Percentiles rank a stretch among this genome's conserved stretches.
Conservation (phyloP, 208 protist species). For the Leptomonas seymouri region DNA sequence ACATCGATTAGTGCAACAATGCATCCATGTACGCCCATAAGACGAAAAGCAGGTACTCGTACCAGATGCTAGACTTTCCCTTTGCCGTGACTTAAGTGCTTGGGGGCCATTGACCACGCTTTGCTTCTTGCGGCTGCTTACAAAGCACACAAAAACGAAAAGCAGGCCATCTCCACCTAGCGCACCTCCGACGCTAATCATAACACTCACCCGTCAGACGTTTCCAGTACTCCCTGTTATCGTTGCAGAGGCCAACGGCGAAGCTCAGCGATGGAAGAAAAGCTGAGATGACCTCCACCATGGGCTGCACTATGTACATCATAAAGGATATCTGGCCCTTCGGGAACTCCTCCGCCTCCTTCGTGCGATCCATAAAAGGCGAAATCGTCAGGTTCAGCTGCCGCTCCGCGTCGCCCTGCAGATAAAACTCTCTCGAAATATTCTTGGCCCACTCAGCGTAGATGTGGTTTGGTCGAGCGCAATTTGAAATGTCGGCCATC, state of each 20-base stretch:
- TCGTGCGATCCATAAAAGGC: conserved; percentile 93
- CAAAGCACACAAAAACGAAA: too few relatives aligned
- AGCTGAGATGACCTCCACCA: conserved; percentile 85
- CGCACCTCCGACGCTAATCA: neutral
- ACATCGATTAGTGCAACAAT: too few relatives aligned
- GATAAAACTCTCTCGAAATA: conserved; percentile 93
- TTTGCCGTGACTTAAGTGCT: too few relatives aligned
- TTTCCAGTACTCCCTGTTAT: conserved; percentile 90
- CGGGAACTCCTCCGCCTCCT: conserved; percentile 80
- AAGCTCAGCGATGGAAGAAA: conserved; percentile 87
- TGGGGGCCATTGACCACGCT: too few relatives aligned
- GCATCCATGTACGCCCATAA: too few relatives aligned
- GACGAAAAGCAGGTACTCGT: too few relatives aligned
- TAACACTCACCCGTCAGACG: conserved; percentile 42
- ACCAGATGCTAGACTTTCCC: too few relatives aligned
- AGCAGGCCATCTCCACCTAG: too few relatives aligned
- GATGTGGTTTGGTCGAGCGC: conserved; percentile 84
- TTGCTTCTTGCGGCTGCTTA: too few relatives aligned
- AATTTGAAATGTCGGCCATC: conserved; percentile 95
- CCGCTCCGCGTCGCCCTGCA: conserved; percentile 92
- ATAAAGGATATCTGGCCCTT: conserved; percentile 93
- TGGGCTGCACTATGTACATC: conserved; percentile 91
- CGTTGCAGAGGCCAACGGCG: conserved; percentile 67
- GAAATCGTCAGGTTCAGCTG: conserved; percentile 82
- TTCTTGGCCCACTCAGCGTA: conserved; percentile 92